Base-by-base conservation (phyloP, 2,329 filamentous ascomycete genomes). In the Lachnellula cervina region DNA sequence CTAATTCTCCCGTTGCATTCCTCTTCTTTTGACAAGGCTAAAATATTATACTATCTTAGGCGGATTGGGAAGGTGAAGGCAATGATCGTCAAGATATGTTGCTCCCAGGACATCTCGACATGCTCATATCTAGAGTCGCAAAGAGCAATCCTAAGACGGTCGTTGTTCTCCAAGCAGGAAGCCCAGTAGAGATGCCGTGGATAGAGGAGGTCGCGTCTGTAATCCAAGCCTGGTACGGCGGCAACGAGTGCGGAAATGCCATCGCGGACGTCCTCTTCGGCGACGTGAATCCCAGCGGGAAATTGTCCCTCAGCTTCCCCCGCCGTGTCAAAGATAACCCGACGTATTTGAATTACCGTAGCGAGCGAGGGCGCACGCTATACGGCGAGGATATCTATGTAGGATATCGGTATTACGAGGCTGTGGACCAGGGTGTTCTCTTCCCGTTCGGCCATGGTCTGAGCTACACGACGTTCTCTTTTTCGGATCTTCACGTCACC, bases 201-300 rank as follows among this genome's bases (percentile, higher is more conserved):
- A 81, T 76, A 1, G 75, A 82, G 59, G 71, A 76, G 21, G 83
- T 87, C 2, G 80, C 85, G 3, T 81, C 84, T 1, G 83, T 90
- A 32, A 66, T 91, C 0, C 87, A 90, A 67, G 80, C 83, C 0
- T 88, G 84, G 84, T 88, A 87, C 63, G 28, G 28, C 28, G 28
- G 28, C 28, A 32, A 32, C 28, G 89, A 96, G 70, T 90, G 88
- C 35, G 91, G 91, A 4, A 87, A 89, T 59, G 89, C 91, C 0
- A 77, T 97, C 2, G 82, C 83, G 1, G 89, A 95, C 63, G 77
- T 96, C 0, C 74, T 96, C 0, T 92, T 92, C 56, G 91, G 91
- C 6, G 80, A 87, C 23, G 77, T 86, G 13, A 93, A 90, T 64
- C 86, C 86, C 0, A 67, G 64, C 13, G 69, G 91, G 13, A 86